Conservation (phyloP, 495 filamentous ascomycete genomes). For the Penicillium psychrofluorescens region DNA sequence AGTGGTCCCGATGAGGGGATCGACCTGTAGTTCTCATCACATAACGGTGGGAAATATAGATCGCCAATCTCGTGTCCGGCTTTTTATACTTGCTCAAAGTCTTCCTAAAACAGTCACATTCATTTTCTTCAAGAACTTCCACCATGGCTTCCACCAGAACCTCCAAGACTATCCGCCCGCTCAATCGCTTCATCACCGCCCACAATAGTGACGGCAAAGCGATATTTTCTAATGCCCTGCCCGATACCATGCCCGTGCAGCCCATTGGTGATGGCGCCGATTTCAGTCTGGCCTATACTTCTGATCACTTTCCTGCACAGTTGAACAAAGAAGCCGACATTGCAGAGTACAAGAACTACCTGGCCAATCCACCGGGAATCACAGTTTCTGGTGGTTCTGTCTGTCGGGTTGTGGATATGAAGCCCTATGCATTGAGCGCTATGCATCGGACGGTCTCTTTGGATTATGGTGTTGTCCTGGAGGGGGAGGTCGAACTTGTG, state of each 20-base stretch:
- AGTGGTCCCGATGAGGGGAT: constrained; percentile 9
- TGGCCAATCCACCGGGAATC: constrained; percentile 34
- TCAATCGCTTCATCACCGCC: constrained; percentile 33
- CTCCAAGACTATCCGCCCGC: constrained; percentile 24
- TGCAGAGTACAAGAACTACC: constrained; percentile 26
- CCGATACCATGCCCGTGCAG: constrained; percentile 12
- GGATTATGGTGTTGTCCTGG: constrained; percentile 73
- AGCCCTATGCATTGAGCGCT: constrained; percentile 49
- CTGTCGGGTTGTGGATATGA: constrained; percentile 55
- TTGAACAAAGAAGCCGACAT: constrained; percentile 40
- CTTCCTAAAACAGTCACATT: not conserved
- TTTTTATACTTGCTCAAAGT: not conserved
- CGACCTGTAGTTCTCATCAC: not conserved
- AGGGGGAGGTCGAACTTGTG: constrained; percentile 71
- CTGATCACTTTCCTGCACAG: constrained; percentile 46
- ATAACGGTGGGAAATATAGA: constrained; percentile 1
- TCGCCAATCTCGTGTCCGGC: not conserved
- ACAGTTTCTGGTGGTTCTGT: constrained; percentile 43
- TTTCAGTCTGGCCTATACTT: constrained; percentile 40
- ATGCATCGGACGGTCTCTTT: constrained; percentile 69
- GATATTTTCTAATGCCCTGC: constrained; percentile 24
- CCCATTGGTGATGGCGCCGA: constrained; percentile 18
- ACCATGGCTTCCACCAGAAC: constrained; percentile 6
- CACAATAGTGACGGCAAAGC: constrained; percentile 24
- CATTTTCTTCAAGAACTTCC: not conserved